A percentile compares a stretch with the other conserved stretches of the same genome.
These are phyloP conservation scores for Colletotrichum musicola DNA, from an alignment of 2,329 filamentous ascomycete genomes.

Conservation along the genomic window DNA sequence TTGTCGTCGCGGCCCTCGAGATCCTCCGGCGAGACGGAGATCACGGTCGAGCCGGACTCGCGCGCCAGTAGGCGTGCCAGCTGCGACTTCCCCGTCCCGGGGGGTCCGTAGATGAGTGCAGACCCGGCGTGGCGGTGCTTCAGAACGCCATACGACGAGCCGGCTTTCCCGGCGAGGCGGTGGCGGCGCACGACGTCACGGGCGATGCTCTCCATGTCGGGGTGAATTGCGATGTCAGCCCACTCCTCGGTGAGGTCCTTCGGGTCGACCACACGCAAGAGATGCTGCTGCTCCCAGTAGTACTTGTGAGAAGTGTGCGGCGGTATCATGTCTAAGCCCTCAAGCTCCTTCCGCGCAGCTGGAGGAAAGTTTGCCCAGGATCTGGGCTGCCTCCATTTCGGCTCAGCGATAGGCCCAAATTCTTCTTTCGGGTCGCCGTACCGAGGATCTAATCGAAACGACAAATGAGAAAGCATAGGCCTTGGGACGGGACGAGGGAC, in stretches of 20 bases:
- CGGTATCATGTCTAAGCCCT: background rate
- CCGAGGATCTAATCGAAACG: too few relatives aligned
- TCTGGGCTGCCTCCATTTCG: too few relatives aligned
- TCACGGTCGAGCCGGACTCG: slow-evolving; percentile 41
- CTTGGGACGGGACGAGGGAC: too few relatives aligned
- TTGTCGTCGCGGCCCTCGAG: slow-evolving; percentile 38
- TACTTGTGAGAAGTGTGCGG: background rate
- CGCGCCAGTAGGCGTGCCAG: slow-evolving; percentile 43
- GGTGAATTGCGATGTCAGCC: background rate
- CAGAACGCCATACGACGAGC: slow-evolving; percentile 40
- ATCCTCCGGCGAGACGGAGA: slow-evolving; percentile 39
- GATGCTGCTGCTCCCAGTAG: background rate
- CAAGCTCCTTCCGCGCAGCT: background rate
- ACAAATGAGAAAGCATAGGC: too few relatives aligned
- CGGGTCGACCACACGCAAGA: slow-evolving; percentile 1
- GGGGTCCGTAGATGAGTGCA: slow-evolving; percentile 45
- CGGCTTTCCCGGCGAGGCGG: background rate
- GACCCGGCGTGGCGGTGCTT: slow-evolving; percentile 36
- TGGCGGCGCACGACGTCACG: background rate
- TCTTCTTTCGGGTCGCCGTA: too few relatives aligned
- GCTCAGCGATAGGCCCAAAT: too few relatives aligned
- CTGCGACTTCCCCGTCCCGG: slow-evolving; percentile 47
- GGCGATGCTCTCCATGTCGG: background rate
- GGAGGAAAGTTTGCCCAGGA: background rate
- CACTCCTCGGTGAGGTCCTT: background rate